These are phyloP conservation scores for Rutidosis leptorrhynchoides DNA, from an alignment of 129 eudicot genomes.

Conservation along the genomic window DNA sequence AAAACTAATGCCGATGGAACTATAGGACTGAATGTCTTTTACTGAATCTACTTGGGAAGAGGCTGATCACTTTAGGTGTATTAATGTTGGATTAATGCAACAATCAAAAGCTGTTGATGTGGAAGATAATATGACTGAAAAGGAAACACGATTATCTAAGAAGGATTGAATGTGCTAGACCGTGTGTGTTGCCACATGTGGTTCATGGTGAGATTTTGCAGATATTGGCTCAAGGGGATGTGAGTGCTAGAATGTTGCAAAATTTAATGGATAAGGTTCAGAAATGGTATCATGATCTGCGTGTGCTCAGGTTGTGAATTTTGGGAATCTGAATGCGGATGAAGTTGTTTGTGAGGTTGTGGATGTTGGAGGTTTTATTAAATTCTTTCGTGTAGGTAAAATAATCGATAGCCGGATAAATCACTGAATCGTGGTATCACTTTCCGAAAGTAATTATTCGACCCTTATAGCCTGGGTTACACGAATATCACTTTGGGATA, in stretches of 20 bases:
- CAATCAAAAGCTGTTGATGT: constrained; percentile 66
- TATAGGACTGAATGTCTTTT: constrained; percentile 48
- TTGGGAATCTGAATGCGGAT: constrained; percentile 74
- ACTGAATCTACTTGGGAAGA: constrained; percentile 67
- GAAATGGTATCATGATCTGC: constrained; percentile 91
- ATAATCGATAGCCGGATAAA: no score
- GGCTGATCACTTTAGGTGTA: constrained; percentile 62
- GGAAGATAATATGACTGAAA: constrained; percentile 76
- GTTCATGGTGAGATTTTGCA: constrained; percentile 51
- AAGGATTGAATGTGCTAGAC: constrained; percentile 69
- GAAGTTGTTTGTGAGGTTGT: constrained; percentile 94
- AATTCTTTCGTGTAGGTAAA: no score
- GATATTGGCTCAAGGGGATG: constrained; percentile 56
- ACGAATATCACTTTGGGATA: no score
- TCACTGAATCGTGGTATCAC: no score
- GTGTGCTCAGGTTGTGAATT: constrained; percentile 80
- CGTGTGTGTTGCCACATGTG: constrained; percentile 62
- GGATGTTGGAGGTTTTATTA: no score
- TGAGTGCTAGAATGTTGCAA: constrained; percentile 81
- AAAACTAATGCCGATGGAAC: constrained; percentile 83
- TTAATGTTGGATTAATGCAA: constrained; percentile 76
- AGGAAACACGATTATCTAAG: constrained; percentile 65
- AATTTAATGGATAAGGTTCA: constrained; percentile 72
- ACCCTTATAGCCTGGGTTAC: no score
- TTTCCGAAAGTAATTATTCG: no score